phyloP scores from a whole-genome alignment of 768 basidiomycete genomes.

The Neoboletus magnificus region DNA sequence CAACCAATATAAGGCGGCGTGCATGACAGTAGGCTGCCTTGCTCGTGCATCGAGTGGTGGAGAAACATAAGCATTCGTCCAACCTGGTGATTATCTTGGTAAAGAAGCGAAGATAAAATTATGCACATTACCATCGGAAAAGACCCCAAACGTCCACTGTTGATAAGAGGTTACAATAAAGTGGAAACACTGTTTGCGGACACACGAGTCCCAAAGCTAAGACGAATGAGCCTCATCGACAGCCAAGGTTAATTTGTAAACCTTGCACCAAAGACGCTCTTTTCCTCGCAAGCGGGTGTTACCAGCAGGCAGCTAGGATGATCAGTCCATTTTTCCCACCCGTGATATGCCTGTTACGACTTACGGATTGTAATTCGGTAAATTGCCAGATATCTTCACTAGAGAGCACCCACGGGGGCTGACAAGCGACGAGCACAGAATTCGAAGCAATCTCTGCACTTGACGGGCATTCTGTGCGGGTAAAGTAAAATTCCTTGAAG shows the following conservation, averaged over 20 bases:
- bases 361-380: conserved; percentile 35
- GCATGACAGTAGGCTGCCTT: conserved; percentile 47
- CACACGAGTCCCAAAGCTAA: conserved; percentile 53
- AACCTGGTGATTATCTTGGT: conserved; percentile 36
- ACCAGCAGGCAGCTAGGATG: conserved; percentile 25
- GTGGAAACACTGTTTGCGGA: conserved; percentile 44
- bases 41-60: conserved; percentile 40
- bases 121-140: conserved; percentile 45
- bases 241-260: conserved; percentile 17
- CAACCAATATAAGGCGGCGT: conserved; percentile 55
- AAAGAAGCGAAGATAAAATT: background rate
- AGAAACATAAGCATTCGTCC: conserved; percentile 52
- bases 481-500: conserved; percentile 48
- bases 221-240: conserved; percentile 7
- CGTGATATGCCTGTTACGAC: conserved; percentile 1
- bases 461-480: conserved; percentile 17
- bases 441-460: conserved; percentile 28
- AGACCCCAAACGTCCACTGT: conserved; percentile 60
- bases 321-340: background rate
- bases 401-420: conserved; percentile 59
- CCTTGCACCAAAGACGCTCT: conserved; percentile 62
- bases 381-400: conserved; percentile 54
- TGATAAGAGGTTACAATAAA: conserved; percentile 60
- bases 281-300: conserved; percentile 45
- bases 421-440: conserved; percentile 52